A percentile compares a stretch with the other conserved stretches of the same genome.
Conservation (phyloP, 306 rosid genomes). For the Alnus rubra region DNA sequence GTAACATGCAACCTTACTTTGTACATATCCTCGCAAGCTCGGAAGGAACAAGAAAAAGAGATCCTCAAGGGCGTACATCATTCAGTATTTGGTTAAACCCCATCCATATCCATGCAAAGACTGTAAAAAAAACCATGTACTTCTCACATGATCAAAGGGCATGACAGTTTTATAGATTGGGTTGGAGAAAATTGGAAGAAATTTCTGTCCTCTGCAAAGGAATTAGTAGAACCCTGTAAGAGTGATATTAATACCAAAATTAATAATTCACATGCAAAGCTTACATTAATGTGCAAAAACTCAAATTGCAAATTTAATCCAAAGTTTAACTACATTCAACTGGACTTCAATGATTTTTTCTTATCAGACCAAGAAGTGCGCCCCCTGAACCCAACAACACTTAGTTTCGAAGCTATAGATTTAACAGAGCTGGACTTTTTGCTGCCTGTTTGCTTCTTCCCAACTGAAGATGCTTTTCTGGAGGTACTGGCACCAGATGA, state of each 20-base stretch:
- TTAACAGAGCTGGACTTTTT: slow-evolving; percentile 41
- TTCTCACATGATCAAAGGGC: no score
- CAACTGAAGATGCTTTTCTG: slow-evolving; percentile 43
- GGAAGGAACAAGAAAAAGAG: no score
- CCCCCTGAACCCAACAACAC: slow-evolving; percentile 89
- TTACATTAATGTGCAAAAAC: slow-evolving; percentile 1
- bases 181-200: no score
- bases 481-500: slow-evolving; percentile 38
- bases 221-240: background rate
- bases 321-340: slow-evolving; percentile 24
- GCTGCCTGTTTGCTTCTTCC: slow-evolving; percentile 43
- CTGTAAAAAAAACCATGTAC: no score
- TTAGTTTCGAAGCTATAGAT: slow-evolving; percentile 60
- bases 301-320: background rate
- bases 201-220: background rate
- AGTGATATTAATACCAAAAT: background rate
- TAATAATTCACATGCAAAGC: slow-evolving; percentile 1
- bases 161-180: no score
- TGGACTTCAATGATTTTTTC: slow-evolving; percentile 43
- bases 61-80: no score
- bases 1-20: background rate
- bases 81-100: background rate
- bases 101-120: background rate
- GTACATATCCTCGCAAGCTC: no score
- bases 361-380: slow-evolving; percentile 48